These are phyloP conservation scores for Salvia splendens DNA, from an alignment of 257 asterid species.

Conservation along the genomic window DNA sequence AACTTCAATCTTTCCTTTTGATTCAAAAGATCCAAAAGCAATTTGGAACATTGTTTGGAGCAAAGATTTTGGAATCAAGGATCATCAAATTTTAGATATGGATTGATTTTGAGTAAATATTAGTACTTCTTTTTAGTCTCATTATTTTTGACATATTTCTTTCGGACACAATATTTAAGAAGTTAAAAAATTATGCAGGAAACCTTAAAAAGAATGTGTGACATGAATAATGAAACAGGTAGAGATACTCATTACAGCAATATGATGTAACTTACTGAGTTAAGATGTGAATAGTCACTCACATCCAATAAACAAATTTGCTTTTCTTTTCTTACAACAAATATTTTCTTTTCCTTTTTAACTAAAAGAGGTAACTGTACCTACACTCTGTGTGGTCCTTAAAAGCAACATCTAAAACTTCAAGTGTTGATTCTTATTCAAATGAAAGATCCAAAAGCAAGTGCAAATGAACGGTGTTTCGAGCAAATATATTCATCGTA, in stretches of 20 bases:
- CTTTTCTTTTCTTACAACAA: no score
- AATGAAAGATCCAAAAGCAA: constrained; percentile 30
- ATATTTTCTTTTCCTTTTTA: no score
- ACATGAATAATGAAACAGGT: no score
- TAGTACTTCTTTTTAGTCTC: neutral
- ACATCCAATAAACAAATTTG: neutral
- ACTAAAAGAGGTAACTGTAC: no score
- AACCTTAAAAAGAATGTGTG: no score
- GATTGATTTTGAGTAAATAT: neutral
- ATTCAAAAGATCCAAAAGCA: constrained; percentile 29
- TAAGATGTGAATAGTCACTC: neutral
- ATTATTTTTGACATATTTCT: no score
- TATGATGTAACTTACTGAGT: no score
- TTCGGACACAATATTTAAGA: no score
- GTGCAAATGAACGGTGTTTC: neutral
- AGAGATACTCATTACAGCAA: no score
- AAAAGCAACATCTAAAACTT: neutral
- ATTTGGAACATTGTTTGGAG: neutral
- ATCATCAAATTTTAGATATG: neutral
- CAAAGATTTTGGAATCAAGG: neutral
- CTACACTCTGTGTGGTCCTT: constrained; percentile 33
- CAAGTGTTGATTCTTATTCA: constrained; percentile 7
- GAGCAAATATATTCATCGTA: neutral
- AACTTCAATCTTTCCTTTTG: neutral
- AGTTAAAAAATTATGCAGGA: no score